Percentiles rank a stretch among this genome's conserved stretches.
These are phyloP conservation scores for Balakata baccata DNA, from an alignment of 345 rosid genomes.

Conservation along the genomic window DNA sequence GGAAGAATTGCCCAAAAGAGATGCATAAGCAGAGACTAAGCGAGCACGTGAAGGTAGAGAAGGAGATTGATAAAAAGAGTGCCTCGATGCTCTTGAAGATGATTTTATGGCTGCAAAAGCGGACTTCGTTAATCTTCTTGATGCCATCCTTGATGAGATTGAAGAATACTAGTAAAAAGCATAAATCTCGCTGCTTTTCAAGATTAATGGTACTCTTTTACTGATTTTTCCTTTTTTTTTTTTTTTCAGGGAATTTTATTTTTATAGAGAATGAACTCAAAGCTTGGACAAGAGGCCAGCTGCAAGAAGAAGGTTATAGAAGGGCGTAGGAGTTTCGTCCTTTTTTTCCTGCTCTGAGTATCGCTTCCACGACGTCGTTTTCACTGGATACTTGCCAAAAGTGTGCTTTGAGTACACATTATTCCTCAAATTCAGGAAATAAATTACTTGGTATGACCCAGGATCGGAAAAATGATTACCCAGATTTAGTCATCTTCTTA, in stretches of 20 bases:
- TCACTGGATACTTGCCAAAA: neutral
- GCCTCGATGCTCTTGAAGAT: neutral
- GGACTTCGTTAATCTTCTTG: constrained; percentile 35
- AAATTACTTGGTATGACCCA: too few species aligned
- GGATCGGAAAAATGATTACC: too few species aligned
- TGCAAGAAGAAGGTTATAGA: constrained; percentile 29
- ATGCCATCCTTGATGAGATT: constrained; percentile 29
- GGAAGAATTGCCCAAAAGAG: constrained; percentile 5
- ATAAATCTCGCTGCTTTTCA: too few species aligned
- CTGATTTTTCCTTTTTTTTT: too few species aligned
- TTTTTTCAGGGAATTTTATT: too few species aligned
- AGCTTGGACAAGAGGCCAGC: neutral
- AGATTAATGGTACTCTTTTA: too few species aligned
- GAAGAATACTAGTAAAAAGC: too few species aligned
- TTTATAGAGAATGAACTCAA: too few species aligned
- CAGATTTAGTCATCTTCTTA: too few species aligned
- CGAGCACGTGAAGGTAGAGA: constrained; percentile 23
- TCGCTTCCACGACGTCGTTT: neutral
- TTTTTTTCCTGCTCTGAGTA: neutral
- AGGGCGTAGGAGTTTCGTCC: constrained; percentile 11
- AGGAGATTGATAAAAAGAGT: constrained; percentile 7
- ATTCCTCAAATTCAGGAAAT: too few species aligned
- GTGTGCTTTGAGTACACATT: too few species aligned
- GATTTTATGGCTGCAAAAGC: constrained; percentile 19
- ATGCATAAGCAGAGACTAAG: constrained; percentile 20